Evolutionary conservation across 306 rosid species (phyloP), one percentile per base, ranked within the genome.

Genomic region (Acacia melanoxylon): DNA sequence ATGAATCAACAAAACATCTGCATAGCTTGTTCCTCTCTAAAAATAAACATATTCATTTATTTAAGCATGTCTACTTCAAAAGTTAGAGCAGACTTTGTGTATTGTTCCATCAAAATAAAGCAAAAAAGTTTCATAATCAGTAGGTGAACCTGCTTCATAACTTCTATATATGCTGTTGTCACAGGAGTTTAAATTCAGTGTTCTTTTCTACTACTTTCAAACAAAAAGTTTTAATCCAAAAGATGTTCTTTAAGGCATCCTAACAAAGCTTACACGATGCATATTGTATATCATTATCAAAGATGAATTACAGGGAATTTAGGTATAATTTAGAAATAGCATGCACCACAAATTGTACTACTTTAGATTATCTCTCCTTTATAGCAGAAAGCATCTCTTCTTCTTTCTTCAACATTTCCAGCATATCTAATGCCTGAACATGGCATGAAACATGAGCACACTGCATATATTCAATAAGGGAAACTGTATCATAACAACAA

Each of bases 401-500:
- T 83, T 95, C 99, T 85, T 88, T 92, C 86, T 92, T 92, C 37
- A 95, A 88, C 99, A 92, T 89, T 78, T 95, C 98, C 78, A 92
- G 59, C 52, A 93, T 86, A 90, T 91, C 99, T 45, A 91, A 72
- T 33, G 98, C 90, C 98, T 95, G 90, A 86, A 54, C 69, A 82
- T 65, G 44, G 10, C 56, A 74, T 41, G n/a, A 82, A 46, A 68
- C 62, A 68, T 78, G 66, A 86, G 84, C 51, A 78, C 33, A 75
- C 16, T n/a, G 27, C 51, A 78, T 66, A 33, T 65, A 56, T 70
- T 58, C 58, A 81, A 20, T 56, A n/a, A 6, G 33, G 79, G 49
- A 68, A 72, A 80, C 31, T 25, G 79, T 51, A 63, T 74, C 48
- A 66, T 29, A 37, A 78, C 66, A 33, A 73, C 49, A 71, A 70